Evolutionary conservation across 1,284 basidiomycete species (phyloP).

Genomic region (Naganishia albida): DNA sequence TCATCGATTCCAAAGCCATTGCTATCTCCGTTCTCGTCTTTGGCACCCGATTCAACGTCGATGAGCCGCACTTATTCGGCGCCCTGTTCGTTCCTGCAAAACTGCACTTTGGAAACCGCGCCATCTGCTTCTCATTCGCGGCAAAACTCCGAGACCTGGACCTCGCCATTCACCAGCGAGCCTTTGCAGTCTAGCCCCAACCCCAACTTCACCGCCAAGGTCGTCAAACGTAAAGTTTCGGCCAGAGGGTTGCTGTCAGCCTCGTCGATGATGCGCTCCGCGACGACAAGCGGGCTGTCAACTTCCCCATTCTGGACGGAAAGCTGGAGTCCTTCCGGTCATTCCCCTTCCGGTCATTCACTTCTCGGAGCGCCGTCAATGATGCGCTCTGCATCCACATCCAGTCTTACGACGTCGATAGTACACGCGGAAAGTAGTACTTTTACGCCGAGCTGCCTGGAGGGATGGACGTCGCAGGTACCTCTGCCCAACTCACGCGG

Average conservation of each 20-base stretch:
- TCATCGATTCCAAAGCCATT: not conserved
- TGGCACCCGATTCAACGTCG: not conserved
- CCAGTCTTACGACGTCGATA: not conserved
- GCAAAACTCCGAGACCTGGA: constrained; percentile 14
- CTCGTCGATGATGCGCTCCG: constrained; percentile 6
- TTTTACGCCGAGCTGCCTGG: not conserved
- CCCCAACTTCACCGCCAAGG: not conserved
- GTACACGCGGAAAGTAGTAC: not conserved
- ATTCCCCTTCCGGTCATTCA: not conserved
- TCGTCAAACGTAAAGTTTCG: constrained; percentile 9
- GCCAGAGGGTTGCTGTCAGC: not conserved
- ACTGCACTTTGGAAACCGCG: not conserved
- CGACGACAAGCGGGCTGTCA: constrained; percentile 2
- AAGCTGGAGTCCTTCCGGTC: not conserved
- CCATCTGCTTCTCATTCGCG: constrained; percentile 1
- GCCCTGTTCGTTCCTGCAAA: not conserved
- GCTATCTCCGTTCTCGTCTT: constrained; percentile 5
- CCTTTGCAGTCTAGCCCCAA: not conserved
- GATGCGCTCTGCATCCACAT: not conserved
- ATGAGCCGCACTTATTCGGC: constrained; percentile 19
- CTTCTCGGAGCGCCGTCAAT: not conserved
- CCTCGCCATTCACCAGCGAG: constrained; percentile 13
- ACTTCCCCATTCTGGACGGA: constrained; percentile 4
- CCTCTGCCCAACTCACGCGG: constrained; percentile 5
- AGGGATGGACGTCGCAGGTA: constrained; percentile 25